Base-by-base conservation (phyloP, 192 early-diverging fungal species). In the Coemansia sp. region DNA sequence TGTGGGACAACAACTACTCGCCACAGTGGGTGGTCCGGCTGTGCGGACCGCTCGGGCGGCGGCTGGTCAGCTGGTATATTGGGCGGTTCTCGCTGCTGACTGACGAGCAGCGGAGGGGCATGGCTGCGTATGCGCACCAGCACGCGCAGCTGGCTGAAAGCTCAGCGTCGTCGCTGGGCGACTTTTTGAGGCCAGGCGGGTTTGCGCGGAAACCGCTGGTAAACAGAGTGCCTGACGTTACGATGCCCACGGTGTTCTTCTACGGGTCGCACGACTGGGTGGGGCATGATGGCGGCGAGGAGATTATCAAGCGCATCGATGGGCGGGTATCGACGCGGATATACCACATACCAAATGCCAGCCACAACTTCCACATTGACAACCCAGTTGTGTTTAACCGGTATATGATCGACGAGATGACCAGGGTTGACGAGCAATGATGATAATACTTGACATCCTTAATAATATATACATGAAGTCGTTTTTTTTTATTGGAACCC, bases 201-300 rank as follows among this genome's bases (percentile, higher is more conserved):
- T 94, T 87, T 85, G 92, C 94, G 10, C 86, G 91, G n/a, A 79
- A 76, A 23, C 94, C 95, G 43, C 86, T 97, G 9, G 79, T 91
- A 37, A 68, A 89, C 63, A 84, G 92, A 8, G 67, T 95, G 4
- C 67, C 71, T 7, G 67, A 74, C n/a, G 71, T 95, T 10, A 75
- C 71, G 13, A 88, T 95, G 90, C 94, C 94, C 11, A 91, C 88
- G 0, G 85, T 87, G 28, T 93, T 95, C 71, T 76, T 93, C 65
- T 93, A 94, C 65, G 93, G 93, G 10, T 77, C 78, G 37, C 72
- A 81, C 38, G 95, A 97, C 85, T 97, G 95, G 95, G 95, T 97
- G 90, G 93, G 95, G 72, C 89, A 88, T 72, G 74, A 77, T n/a
- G 86, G 89, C 28, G 94, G 89, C 49, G 82, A 91, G 46, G 74